Conservation (phyloP, 441 rosid genomes). For the Populus hybrid region DNA sequence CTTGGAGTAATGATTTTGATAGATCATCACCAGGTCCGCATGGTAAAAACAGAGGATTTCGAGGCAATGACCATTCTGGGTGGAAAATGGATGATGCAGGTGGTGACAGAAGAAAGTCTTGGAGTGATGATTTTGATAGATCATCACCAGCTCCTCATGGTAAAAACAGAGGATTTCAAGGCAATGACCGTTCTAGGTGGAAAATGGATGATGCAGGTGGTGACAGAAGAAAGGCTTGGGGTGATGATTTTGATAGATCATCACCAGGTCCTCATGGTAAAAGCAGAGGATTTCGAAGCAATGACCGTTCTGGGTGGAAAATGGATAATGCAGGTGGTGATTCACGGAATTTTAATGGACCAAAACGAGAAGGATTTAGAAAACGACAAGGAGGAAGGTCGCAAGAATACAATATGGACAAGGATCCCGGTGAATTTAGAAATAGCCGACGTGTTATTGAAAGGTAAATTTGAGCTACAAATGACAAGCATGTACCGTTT, state of each 20-base stretch:
- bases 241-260: slow-evolving; percentile 18
- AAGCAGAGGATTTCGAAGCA: slow-evolving; percentile 23
- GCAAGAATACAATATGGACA: slow-evolving; percentile 9
- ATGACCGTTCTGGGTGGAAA: slow-evolving; percentile 14
- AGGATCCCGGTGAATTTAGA: slow-evolving; percentile 31
- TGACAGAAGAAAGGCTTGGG: slow-evolving; percentile 20
- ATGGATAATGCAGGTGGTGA: slow-evolving; percentile 16
- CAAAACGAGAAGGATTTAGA: slow-evolving; percentile 25
- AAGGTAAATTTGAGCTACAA: slow-evolving; percentile 24
- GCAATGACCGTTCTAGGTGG: slow-evolving; percentile 7
- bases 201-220: slow-evolving; percentile 18
- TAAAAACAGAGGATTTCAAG: slow-evolving; percentile 25
- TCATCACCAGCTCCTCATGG: slow-evolving; percentile 21
- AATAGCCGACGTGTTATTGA: slow-evolving; percentile 55
- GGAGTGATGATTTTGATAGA: slow-evolving; percentile 22
- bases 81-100: slow-evolving; percentile 17
- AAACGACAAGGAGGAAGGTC: slow-evolving; percentile 22
- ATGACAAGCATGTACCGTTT: not conserved
- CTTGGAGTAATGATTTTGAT: slow-evolving; percentile 22
- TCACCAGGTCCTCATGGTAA: slow-evolving; percentile 22
- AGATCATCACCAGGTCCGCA: slow-evolving; percentile 18
- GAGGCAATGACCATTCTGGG: slow-evolving; percentile 8
- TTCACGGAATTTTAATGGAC: slow-evolving; percentile 20
- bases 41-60: slow-evolving; percentile 27
- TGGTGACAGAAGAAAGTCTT: slow-evolving; percentile 21